Evolutionary conservation across 441 rosid genomes (phyloP).

Genomic region (Corymbia citriodora): DNA sequence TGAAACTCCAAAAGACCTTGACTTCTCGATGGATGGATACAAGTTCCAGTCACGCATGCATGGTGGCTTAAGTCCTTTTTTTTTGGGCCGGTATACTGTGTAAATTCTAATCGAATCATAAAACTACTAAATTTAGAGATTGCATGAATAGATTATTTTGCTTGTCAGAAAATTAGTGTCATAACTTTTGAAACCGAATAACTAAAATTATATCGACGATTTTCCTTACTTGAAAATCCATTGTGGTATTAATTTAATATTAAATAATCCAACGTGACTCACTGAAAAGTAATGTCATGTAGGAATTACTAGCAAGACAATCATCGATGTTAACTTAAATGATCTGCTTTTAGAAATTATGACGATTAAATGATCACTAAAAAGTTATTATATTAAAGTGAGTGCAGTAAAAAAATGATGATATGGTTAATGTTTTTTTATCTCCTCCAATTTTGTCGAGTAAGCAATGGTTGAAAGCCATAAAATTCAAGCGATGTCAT

Average conservation of each 20-base stretch:
- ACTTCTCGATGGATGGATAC: background rate
- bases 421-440: background rate
- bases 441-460: background rate
- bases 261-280: fast-evolving
- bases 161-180: background rate
- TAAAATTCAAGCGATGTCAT: background rate
- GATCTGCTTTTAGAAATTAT: background rate
- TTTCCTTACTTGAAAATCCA: background rate
- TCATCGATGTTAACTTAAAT: background rate
- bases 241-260: background rate
- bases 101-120: background rate
- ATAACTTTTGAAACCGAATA: background rate
- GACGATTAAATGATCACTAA: background rate
- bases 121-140: background rate
- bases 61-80: background rate
- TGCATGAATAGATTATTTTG: background rate
- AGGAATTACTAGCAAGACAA: background rate
- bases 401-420: background rate
- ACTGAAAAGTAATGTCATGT: background rate
- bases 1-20: background rate
- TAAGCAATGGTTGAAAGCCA: background rate
- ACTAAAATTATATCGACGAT: background rate
- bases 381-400: background rate
- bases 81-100: fast-evolving
- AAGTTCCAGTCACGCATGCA: background rate